phyloP scores from a whole-genome alignment of 2,329 filamentous ascomycete genomes.

The Aspergillus pseudotamarii region DNA sequence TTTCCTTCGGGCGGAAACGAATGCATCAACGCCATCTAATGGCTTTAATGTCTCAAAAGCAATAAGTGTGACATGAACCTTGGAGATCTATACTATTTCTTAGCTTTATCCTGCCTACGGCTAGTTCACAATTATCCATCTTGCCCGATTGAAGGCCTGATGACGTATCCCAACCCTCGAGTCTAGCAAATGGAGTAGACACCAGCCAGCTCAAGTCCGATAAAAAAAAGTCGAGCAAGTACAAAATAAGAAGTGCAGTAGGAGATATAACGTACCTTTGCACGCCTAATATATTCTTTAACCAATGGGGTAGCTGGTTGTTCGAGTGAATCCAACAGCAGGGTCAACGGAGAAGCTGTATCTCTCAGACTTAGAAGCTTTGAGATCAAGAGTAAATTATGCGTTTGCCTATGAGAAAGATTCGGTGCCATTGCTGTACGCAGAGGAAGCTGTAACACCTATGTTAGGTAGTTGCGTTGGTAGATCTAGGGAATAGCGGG shows the following conservation, averaged over 20 bases:
- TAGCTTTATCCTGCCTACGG: neutral
- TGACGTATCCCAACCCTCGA: neutral
- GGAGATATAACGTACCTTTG: slow-evolving; percentile 58
- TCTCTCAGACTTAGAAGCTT: slow-evolving; percentile 79
- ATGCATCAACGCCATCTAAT: slow-evolving; percentile 66
- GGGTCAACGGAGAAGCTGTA: slow-evolving; percentile 80
- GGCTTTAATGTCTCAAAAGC: slow-evolving; percentile 74
- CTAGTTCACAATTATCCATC: neutral
- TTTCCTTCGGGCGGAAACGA: slow-evolving; percentile 67
- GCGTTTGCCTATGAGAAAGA: slow-evolving; percentile 70
- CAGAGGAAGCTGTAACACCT: neutral
- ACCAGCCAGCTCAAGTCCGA: neutral
- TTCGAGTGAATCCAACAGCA: slow-evolving; percentile 82
- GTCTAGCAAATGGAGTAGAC: neutral
- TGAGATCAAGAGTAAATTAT: slow-evolving; percentile 81
- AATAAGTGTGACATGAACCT: slow-evolving; percentile 72
- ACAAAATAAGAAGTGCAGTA: neutral
- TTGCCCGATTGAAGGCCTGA: neutral
- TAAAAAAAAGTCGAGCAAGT: neutral
- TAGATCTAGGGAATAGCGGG: slow-evolving; percentile 16
- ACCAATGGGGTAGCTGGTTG: slow-evolving; percentile 73
- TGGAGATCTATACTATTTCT: slow-evolving; percentile 46
- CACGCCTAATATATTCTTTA: slow-evolving; percentile 73
- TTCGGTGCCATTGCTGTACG: slow-evolving; percentile 36
- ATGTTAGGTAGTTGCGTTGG: neutral